Evolutionary conservation across 2,329 filamentous ascomycete genomes (phyloP).

Genomic region (Trichoderma aggressivum): DNA sequence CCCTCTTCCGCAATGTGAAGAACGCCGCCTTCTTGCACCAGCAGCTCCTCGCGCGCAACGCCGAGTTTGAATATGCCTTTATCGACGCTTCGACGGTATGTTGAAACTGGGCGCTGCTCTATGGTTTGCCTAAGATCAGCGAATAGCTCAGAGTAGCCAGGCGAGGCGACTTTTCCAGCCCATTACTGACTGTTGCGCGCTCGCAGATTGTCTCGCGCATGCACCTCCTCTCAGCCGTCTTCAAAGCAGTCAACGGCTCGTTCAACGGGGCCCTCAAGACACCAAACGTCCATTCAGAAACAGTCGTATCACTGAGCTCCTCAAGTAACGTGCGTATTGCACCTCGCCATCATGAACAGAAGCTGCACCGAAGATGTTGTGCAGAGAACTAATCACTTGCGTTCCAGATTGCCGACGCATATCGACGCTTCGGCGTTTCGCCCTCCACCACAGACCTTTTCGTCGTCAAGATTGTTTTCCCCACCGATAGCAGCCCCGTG

Average conservation of each 20-base stretch:
- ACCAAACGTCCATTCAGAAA: conserved; percentile 84
- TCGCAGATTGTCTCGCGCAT: conserved; percentile 65
- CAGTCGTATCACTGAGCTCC: conserved; percentile 74
- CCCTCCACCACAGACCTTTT: conserved; percentile 70
- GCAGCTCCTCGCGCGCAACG: conserved; percentile 81
- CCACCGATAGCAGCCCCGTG: conserved; percentile 42
- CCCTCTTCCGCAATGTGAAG: conserved; percentile 69
- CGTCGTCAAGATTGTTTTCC: conserved; percentile 71
- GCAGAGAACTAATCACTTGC: not conserved
- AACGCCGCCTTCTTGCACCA: conserved; percentile 77
- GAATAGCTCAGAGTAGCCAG: not conserved
- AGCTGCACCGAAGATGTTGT: not conserved
- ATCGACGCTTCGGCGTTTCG: conserved; percentile 80
- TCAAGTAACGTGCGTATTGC: conserved; percentile 67
- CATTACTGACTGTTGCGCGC: not conserved
- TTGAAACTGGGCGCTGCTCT: conserved; percentile 17
- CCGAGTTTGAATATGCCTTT: conserved; percentile 88
- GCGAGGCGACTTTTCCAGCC: accelerated
- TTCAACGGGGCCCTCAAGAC: conserved; percentile 64
- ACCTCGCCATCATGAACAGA: not conserved
- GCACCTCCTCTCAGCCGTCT: conserved; percentile 73
- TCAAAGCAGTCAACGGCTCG: conserved; percentile 69
- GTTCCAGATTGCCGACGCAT: conserved; percentile 80
- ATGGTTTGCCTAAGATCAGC: not conserved
- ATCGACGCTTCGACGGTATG: conserved; percentile 78